A percentile compares a stretch with the other conserved stretches of the same genome.
Conservation (phyloP, 2,329 filamentous ascomycete genomes). For the Atkinsonella texensis region DNA sequence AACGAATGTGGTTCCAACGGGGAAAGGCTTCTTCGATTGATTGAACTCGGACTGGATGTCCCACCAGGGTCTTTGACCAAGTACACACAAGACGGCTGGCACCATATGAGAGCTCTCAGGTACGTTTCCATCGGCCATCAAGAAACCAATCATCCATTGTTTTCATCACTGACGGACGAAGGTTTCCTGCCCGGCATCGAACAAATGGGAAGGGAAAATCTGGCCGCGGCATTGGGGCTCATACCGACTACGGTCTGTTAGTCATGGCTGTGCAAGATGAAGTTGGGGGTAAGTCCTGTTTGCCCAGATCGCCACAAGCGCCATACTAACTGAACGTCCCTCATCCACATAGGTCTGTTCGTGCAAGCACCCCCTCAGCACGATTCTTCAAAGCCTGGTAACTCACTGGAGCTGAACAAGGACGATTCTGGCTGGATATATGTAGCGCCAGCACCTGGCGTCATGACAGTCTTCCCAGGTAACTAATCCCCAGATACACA, state of each 20-base stretch:
- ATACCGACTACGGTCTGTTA: slow-evolving; percentile 39
- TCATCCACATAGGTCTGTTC: slow-evolving; percentile 25
- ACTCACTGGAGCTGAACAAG: slow-evolving; percentile 27
- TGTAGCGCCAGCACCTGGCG: slow-evolving; percentile 30
- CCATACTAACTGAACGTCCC: background rate
- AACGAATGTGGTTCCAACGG: slow-evolving; percentile 27
- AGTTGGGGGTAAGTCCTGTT: slow-evolving; percentile 28
- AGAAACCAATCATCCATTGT: too few species aligned
- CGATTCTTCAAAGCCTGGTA: slow-evolving; percentile 33
- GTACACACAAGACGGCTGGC: slow-evolving; percentile 36
- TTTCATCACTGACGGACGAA: slow-evolving; percentile 3
- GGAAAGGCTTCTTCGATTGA: slow-evolving; percentile 32
- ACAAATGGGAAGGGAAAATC: slow-evolving; percentile 36
- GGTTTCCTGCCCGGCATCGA: slow-evolving; percentile 19
- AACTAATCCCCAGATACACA: slow-evolving; percentile 4
- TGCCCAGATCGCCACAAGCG: background rate
- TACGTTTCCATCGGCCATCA: slow-evolving; percentile 7
- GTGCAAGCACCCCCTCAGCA: slow-evolving; percentile 28
- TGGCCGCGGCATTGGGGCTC: slow-evolving; percentile 38
- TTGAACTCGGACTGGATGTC: slow-evolving; percentile 31
- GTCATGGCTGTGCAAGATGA: slow-evolving; percentile 38
- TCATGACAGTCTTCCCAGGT: slow-evolving; percentile 38
- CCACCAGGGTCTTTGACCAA: slow-evolving; percentile 26
- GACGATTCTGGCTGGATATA: slow-evolving; percentile 35
- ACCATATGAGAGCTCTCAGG: slow-evolving; percentile 37